Evolutionary conservation across 1,284 basidiomycete species (phyloP).

Genomic region (Pholiota adiposa): DNA sequence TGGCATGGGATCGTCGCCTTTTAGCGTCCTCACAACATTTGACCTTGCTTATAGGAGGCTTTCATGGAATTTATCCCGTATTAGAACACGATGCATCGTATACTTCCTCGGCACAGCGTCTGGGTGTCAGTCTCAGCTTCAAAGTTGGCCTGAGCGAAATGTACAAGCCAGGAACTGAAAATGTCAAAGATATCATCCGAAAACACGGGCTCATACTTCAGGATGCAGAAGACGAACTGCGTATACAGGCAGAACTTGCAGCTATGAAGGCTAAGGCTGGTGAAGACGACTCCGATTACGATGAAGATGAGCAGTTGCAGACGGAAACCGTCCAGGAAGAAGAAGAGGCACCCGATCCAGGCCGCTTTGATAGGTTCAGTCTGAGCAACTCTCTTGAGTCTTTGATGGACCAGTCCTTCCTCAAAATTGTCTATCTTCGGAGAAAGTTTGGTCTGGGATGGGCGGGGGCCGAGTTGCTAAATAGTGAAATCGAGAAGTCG

Average conservation of each 20-base stretch:
- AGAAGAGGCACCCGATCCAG: conserved; percentile 38
- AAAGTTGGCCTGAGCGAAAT: conserved; percentile 56
- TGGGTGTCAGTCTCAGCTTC: conserved; percentile 46
- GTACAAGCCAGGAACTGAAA: conserved; percentile 58
- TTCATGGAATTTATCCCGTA: conserved; percentile 54
- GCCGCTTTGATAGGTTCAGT: conserved; percentile 57
- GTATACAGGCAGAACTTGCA: conserved; percentile 35
- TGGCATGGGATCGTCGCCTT: conserved; percentile 67
- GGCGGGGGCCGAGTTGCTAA: conserved; percentile 64
- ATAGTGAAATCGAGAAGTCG: conserved; percentile 47
- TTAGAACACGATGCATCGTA: conserved; percentile 45
- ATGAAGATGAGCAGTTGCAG: conserved; percentile 24
- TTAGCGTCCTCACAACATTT: conserved; percentile 54
- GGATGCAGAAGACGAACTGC: conserved; percentile 45
- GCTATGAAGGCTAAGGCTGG: conserved; percentile 32
- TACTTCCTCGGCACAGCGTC: conserved; percentile 31
- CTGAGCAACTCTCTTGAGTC: conserved; percentile 62
- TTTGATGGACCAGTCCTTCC: conserved; percentile 54
- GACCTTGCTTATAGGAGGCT: conserved; percentile 61
- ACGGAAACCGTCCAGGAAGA: conserved; percentile 27
- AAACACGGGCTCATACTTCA: conserved; percentile 49
- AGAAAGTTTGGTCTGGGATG: conserved; percentile 57
- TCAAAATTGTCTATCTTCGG: conserved; percentile 55
- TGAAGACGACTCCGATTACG: conserved; percentile 29
- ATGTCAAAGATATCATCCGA: conserved; percentile 48